These are phyloP conservation scores for Miamiensis avidus DNA, from an alignment of 169 alveolate genomes.

Conservation along the genomic window DNA sequence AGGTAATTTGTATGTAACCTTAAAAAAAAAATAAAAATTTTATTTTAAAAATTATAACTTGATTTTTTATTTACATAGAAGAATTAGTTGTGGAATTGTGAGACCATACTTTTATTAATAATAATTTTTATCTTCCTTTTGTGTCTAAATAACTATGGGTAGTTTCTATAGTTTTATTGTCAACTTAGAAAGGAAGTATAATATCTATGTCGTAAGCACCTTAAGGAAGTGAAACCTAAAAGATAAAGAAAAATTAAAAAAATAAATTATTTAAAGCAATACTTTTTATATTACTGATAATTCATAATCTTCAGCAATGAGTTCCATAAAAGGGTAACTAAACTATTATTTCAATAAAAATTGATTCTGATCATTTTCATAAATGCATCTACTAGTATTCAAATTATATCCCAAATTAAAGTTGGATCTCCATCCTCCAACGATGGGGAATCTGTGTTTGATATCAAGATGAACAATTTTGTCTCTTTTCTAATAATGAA, in stretches of 20 bases:
- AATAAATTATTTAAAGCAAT: too few species aligned
- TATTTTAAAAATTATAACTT: too few species aligned
- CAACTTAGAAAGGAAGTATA: constrained; percentile 68
- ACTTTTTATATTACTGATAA: constrained; percentile 17
- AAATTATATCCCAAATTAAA: constrained; percentile 86
- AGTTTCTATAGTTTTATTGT: constrained; percentile 12
- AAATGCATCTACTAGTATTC: constrained; percentile 63
- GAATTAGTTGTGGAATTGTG: constrained; percentile 44
- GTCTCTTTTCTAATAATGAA: not conserved
- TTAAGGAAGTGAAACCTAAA: constrained; percentile 80
- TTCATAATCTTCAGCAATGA: constrained; percentile 74
- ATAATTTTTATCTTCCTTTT: constrained; percentile 51
- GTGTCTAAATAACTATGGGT: constrained; percentile 47
- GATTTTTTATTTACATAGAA: constrained; percentile 31
- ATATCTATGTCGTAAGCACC: constrained; percentile 75
- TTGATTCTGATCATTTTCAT: constrained; percentile 56
- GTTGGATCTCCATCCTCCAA: constrained; percentile 91
- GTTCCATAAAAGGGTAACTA: constrained; percentile 66
- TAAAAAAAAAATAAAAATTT: not conserved
- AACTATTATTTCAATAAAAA: constrained; percentile 67
- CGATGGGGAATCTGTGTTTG: constrained; percentile 86
- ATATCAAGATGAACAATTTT: constrained; percentile 63
- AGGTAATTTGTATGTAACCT: constrained; percentile 33
- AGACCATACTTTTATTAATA: constrained; percentile 27
- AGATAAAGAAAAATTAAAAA: too few species aligned